These are phyloP conservation scores for Diplodia intermedia DNA, from an alignment of 2,329 filamentous ascomycete species.

Conservation along the genomic window DNA sequence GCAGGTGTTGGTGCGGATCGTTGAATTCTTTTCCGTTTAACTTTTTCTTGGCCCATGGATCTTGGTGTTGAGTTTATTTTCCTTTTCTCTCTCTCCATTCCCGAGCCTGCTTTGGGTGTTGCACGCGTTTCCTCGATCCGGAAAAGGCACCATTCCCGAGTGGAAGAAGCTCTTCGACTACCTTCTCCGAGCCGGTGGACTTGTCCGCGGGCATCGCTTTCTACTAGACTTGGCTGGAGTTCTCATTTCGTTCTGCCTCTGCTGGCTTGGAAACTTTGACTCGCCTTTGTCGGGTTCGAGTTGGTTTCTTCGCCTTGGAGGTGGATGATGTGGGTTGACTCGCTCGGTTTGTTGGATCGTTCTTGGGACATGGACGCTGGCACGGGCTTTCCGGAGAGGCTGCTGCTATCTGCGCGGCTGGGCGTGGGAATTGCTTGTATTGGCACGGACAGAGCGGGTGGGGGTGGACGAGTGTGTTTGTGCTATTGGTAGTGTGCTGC, in stretches of 20 bases:
- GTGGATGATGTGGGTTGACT: conserved; percentile 6
- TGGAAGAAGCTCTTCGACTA: not conserved
- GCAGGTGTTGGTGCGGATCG: not conserved
- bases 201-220: not conserved
- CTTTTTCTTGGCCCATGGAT: not conserved
- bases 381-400: too few species aligned
- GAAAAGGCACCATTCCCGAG: too few species aligned
- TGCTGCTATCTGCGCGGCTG: not conserved
- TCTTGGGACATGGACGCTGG: not conserved
- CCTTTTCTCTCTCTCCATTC: not conserved
- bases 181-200: not conserved
- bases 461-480: not conserved
- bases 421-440: not conserved
- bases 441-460: not conserved
- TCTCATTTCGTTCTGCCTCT: conserved; percentile 6
- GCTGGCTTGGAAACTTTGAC: conserved; percentile 36
- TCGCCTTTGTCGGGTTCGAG: conserved; percentile 31
- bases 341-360: not conserved
- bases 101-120: not conserved
- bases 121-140: not conserved
- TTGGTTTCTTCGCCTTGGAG: conserved; percentile 29
- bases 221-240: conserved; percentile 4
- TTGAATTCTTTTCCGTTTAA: conserved; percentile 7
- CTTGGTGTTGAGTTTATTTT: conserved; percentile 1
- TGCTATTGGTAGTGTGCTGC: not conserved